Conservation (phyloP, 768 basidiomycete genomes). For the Dacryopinax spathularia region DNA sequence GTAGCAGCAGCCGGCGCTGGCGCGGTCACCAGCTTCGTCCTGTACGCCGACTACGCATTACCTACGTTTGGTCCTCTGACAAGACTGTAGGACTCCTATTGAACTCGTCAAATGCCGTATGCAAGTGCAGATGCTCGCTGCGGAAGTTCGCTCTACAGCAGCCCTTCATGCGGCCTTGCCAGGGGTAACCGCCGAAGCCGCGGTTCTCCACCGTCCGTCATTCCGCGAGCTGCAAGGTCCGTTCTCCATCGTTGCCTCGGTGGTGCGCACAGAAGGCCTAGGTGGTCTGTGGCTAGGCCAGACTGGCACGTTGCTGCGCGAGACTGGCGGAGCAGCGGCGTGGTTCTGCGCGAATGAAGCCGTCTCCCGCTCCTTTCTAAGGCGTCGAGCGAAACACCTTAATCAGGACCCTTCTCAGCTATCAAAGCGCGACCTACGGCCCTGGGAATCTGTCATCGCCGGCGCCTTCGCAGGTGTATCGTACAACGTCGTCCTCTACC, state of each 20-base stretch:
- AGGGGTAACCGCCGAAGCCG: conserved; percentile 9
- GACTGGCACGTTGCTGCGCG: conserved; percentile 81
- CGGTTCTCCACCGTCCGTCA: conserved; percentile 18
- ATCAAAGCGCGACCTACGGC: conserved; percentile 36
- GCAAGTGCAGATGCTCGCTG: conserved; percentile 81
- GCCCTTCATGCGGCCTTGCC: conserved; percentile 10
- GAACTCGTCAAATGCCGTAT: conserved; percentile 95
- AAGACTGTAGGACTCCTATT: conserved; percentile 57
- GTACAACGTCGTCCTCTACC: conserved; percentile 83
- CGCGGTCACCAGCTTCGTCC: conserved; percentile 65
- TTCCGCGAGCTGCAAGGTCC: conserved; percentile 48
- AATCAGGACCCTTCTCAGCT: conserved; percentile 5
- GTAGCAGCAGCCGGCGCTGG: conserved; percentile 82
- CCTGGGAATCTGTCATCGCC: conserved; percentile 72
- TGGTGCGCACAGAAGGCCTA: conserved; percentile 53
- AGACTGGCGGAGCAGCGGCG: conserved; percentile 77
- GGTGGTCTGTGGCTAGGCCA: conserved; percentile 95
- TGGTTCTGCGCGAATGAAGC: conserved; percentile 89
- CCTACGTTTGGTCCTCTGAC: not conserved
- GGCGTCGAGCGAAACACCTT: conserved; percentile 29
- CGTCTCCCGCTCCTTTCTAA: conserved; percentile 46
- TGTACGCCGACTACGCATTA: conserved; percentile 38
- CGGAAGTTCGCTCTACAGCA: conserved; percentile 12
- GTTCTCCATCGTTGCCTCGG: conserved; percentile 45
- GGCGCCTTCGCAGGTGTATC: conserved; percentile 76